phyloP scores from a whole-genome alignment of 2,329 filamentous ascomycete genomes.

The Byssothecium circinans region DNA sequence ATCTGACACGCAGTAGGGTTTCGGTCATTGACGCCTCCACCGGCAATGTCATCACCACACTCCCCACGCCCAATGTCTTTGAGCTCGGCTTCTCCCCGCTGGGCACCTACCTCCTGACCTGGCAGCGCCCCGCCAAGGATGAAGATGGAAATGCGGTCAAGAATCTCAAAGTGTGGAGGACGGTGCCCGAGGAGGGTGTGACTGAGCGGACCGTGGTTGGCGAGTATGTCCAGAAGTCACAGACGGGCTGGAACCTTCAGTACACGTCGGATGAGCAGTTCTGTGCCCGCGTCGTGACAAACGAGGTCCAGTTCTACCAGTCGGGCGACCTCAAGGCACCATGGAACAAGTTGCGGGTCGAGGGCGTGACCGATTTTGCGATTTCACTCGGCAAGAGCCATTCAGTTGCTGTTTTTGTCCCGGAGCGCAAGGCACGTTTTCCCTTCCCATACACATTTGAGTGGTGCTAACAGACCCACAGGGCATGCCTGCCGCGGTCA shows the following conservation, averaged over 20 bases:
- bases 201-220: conserved; percentile 75
- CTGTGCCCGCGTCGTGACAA: conserved; percentile 91
- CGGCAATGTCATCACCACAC: conserved; percentile 72
- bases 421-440: conserved; percentile 80
- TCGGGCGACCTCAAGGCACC: conserved; percentile 81
- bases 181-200: conserved; percentile 67
- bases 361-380: conserved; percentile 87
- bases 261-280: conserved; percentile 93
- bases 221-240: conserved; percentile 91
- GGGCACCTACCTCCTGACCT: conserved; percentile 92
- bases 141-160: conserved; percentile 90
- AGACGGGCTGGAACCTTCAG: conserved; percentile 95
- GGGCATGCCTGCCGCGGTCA: conserved; percentile 91
- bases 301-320: conserved; percentile 97
- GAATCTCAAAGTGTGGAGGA: conserved; percentile 96
- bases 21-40: conserved; percentile 78
- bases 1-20: conserved; percentile 57
- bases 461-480: conserved; percentile 43
- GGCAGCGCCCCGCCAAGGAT: conserved; percentile 92
- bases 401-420: conserved; percentile 91
- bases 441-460: no score
- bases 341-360: conserved; percentile 93
- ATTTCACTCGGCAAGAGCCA: conserved; percentile 87
- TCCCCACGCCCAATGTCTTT: conserved; percentile 82
- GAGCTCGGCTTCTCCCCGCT: conserved; percentile 92